Conservation (phyloP, 306 rosid genomes). For the Castanea crenata region DNA sequence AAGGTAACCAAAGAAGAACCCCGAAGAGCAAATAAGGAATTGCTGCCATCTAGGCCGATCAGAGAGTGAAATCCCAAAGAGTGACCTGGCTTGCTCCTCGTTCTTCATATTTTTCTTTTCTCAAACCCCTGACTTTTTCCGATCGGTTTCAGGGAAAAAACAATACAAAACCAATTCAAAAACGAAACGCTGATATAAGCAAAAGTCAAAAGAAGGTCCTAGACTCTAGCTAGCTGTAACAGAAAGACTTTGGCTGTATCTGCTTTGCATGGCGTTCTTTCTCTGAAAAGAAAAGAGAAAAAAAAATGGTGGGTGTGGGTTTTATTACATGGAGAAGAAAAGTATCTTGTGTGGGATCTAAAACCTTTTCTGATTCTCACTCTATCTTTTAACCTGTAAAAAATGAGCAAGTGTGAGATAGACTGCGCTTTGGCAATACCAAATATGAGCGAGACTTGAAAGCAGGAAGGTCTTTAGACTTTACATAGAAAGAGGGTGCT, state of each 20-base stretch:
- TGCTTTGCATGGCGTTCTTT: slow-evolving; percentile 11
- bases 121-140: not conserved
- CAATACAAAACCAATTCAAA: not conserved
- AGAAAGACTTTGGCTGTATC: not conserved
- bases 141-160: not conserved
- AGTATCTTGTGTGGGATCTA: not conserved
- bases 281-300: not conserved
- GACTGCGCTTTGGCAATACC: not conserved
- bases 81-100: slow-evolving; percentile 45
- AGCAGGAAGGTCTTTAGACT: not conserved
- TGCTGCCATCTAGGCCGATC: slow-evolving; percentile 51
- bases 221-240: too few species aligned
- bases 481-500: too few species aligned
- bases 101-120: slow-evolving; percentile 32
- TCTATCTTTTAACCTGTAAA: not conserved
- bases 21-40: slow-evolving; percentile 53
- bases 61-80: slow-evolving; percentile 56
- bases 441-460: not conserved
- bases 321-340: not conserved
- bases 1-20: slow-evolving; percentile 66
- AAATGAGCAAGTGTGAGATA: not conserved
- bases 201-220: not conserved
- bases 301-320: not conserved
- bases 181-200: not conserved
- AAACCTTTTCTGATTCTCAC: not conserved